Conservation (phyloP, 176 grass and related monocot species). For the Oryza australiensis region DNA sequence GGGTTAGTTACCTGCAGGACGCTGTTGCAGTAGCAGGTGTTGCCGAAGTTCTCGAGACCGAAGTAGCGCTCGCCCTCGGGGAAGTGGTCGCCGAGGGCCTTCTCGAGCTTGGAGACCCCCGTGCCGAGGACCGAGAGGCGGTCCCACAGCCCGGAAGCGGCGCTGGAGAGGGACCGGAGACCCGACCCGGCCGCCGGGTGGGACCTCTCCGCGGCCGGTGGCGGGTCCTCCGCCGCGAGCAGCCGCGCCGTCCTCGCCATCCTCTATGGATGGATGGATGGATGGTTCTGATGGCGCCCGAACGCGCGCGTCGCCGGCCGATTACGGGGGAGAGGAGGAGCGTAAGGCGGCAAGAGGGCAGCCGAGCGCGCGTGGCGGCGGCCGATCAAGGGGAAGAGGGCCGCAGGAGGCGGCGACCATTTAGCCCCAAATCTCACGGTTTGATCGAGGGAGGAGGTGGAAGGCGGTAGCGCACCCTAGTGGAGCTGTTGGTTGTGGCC, state of each 20-base stretch:
- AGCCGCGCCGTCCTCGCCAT: constrained; percentile 50
- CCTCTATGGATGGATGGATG: constrained; percentile 18
- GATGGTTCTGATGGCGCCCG: background rate
- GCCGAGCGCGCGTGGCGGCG: too few species aligned
- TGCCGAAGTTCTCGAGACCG: constrained; percentile 97
- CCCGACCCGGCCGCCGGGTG: constrained; percentile 56
- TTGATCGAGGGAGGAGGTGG: background rate
- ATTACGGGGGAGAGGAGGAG: background rate
- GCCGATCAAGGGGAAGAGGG: too few species aligned
- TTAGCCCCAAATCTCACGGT: too few species aligned
- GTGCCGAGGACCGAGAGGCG: constrained; percentile 73
- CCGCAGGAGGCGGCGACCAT: too few species aligned
- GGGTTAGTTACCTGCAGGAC: constrained; percentile 72
- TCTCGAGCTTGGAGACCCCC: constrained; percentile 82
- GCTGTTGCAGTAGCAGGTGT: constrained; percentile 99
- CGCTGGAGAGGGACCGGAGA: constrained; percentile 69
- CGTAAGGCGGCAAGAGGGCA: background rate
- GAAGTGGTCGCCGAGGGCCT: constrained; percentile 87
- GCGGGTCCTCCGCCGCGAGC: constrained; percentile 43
- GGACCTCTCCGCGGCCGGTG: constrained; percentile 43
- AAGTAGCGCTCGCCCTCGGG: constrained; percentile 96
- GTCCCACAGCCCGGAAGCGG: constrained; percentile 73
- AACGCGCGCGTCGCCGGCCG: background rate
- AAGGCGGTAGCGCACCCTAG: background rate
- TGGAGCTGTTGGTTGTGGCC: too few species aligned